Base-by-base conservation (phyloP, 257 asterid genomes). In the Fraxinus excelsior region DNA sequence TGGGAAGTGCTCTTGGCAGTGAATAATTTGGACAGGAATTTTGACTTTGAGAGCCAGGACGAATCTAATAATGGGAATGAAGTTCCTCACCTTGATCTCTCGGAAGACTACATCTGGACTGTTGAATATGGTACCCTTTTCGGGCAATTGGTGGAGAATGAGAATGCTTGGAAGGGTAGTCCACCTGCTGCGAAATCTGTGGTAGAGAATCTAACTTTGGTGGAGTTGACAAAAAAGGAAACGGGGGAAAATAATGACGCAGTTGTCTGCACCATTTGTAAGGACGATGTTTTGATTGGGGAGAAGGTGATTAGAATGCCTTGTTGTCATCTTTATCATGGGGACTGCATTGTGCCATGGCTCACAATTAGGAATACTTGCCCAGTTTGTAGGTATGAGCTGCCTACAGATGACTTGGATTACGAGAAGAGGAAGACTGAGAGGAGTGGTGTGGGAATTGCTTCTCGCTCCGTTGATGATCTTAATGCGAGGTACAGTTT, bases 1-100 rank as follows among this genome's bases (percentile, higher is more conserved):
- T 96, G 99, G 99, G 96, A 96, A 79, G 96, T 96, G 67, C 88
- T 96, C n/a, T 85, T 93, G 83, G 90, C 94, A 1, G 82, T 89
- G 79, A 83, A 85, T 82, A 87, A 85, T 81, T 58, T 89, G n/a
- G 99, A 89, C 34, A 79, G 91, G 65, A 79, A 76, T 75, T 67
- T 87, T 1, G 97, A 82, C 13, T 82, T 85, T 46, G 97, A 82
- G 67, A 74, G 38, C 65, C 42, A 78, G 0, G 92, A 80, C 16
- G 94, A 78, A 69, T 74, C 26, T 73, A 62, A 69, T 44, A 58
- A 73, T 65, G 84, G 69, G 28, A 72, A 65, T 71, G 90, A 78
- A 75, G 46, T 73, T 23, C 77, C 84, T 7, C 75, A 67, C 11
- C 16, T 65, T 25, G 82, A 81, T 74, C 85, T 82, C 56, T 86